These are phyloP conservation scores for Aspergillus amoenus DNA, from an alignment of 2,329 filamentous ascomycete species.

Conservation along the genomic window DNA sequence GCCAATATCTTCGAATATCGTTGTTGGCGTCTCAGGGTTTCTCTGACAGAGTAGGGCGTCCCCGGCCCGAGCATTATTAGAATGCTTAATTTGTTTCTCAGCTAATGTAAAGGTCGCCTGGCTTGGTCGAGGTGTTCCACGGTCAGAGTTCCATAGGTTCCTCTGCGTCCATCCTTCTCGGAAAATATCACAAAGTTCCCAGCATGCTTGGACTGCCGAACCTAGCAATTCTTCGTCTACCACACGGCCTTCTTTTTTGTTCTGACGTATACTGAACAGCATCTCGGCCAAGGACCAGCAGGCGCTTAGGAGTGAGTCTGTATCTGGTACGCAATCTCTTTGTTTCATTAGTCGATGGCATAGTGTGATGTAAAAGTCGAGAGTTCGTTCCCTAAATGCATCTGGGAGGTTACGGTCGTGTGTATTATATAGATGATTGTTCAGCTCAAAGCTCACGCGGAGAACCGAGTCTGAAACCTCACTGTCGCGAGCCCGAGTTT, in stretches of 20 bases:
- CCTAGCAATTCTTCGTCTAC: conserved; percentile 81
- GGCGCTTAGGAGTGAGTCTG: conserved; percentile 77
- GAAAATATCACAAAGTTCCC: conserved; percentile 92
- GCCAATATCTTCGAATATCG: conserved; percentile 90
- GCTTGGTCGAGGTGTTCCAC: conserved; percentile 78
- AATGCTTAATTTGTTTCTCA: conserved; percentile 50
- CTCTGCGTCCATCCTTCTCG: conserved; percentile 82
- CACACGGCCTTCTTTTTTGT: conserved; percentile 67
- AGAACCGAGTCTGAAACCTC: conserved; percentile 82
- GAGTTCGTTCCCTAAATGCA: conserved; percentile 80
- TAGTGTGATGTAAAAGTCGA: conserved; percentile 92
- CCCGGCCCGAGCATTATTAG: conserved; percentile 33
- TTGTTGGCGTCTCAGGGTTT: conserved; percentile 84
- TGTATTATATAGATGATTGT: conserved; percentile 92
- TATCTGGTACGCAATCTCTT: conserved; percentile 73
- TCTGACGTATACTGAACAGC: conserved; percentile 87
- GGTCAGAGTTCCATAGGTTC: conserved; percentile 68
- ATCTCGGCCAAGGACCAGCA: conserved; percentile 92
- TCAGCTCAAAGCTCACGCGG: conserved; percentile 89
- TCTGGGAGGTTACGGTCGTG: conserved; percentile 83
- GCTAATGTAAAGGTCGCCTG: conserved; percentile 71
- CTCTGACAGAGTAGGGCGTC: conserved; percentile 26
- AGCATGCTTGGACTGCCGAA: conserved; percentile 88
- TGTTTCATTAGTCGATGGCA: conserved; percentile 98
- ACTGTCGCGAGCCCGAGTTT: conserved; percentile 74